Base-by-base conservation (phyloP, 2,329 filamentous ascomycete species). In the Fusarium sp. region DNA sequence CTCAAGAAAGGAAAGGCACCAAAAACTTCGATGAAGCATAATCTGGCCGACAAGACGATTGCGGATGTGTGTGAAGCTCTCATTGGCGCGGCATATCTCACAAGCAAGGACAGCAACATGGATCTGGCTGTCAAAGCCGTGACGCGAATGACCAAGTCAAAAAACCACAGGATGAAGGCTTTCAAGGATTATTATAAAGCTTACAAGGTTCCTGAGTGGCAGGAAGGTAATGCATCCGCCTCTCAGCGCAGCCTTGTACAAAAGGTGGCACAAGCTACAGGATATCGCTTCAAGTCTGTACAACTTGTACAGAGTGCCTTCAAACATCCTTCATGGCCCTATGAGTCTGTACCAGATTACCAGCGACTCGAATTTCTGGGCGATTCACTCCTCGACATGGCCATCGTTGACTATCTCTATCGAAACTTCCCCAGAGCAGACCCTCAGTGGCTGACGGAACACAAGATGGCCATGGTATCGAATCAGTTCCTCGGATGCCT, bases 401-500 rank as follows among this genome's bases (percentile, higher is more conserved):
- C 88, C 16, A 94, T 92, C 77, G 92, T 98, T 61, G 93, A 95
- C 75, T 91, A 94, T 76, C 87, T 99, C 8, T 98, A 94, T 83
- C 88, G 91, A 74, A 87, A 86, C 7, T 94, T 93, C 75, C 94
- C 95, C 0, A 85, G 89, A 58, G 93, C 92, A 65, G 95, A 97
- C 78, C 96, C 96, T 0, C 95, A 98, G 80, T 98, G 96, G 96
- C 86, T 99, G 67, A 98, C 96, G 0, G 96, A 98, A 82, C 96
- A 98, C 86, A 98, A 98, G 84, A 98, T 97, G 91, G 94, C 95
- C n/a, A 98, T 99, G 94, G 95, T 96, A 0, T 96, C 94, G 60
- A 99, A 99, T 83, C 95, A 95, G 69, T 99, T 98, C 79, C 87
- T 98, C 3, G 94, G 93, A 3, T 94, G 91, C 23, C 85, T 98